These are phyloP conservation scores for Elsinoe fawcettii DNA, from an alignment of 2,329 filamentous ascomycete genomes.

Conservation along the genomic window DNA sequence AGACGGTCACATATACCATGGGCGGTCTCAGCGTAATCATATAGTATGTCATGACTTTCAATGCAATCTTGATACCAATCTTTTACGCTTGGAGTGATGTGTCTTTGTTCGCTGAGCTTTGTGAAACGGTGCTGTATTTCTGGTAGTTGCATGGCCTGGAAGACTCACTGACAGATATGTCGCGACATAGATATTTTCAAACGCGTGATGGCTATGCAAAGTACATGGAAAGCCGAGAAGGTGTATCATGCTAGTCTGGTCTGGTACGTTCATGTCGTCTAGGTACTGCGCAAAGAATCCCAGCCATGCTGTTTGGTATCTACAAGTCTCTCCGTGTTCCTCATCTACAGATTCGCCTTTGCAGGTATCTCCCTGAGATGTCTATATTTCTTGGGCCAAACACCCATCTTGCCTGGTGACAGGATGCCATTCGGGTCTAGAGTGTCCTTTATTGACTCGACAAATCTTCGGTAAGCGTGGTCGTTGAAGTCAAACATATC, in stretches of 20 bases:
- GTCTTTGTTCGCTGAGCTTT: too few relatives aligned
- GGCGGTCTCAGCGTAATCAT: constrained; percentile 5
- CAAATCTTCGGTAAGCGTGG: constrained; percentile 37
- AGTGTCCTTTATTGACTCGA: constrained; percentile 39
- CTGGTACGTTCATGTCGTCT: background rate
- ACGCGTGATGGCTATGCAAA: too few relatives aligned
- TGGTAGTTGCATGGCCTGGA: too few relatives aligned
- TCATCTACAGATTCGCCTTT: constrained; percentile 5
- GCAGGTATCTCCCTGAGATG: constrained; percentile 4
- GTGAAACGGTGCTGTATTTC: too few relatives aligned
- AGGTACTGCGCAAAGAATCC: background rate
- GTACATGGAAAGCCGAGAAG: too few relatives aligned
- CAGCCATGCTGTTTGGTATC: background rate
- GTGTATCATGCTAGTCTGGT: too few relatives aligned
- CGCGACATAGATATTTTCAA: too few relatives aligned
- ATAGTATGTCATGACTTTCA: constrained; percentile 8
- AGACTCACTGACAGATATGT: too few relatives aligned
- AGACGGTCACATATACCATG: constrained; percentile 1
- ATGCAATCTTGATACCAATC: background rate
- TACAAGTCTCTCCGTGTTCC: background rate
- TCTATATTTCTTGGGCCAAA: constrained; percentile 7
- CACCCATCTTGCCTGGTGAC: constrained; percentile 19
- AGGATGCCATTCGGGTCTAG: constrained; percentile 36
- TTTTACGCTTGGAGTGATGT: too few relatives aligned
- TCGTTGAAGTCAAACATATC: constrained; percentile 40